A percentile compares a stretch with the other conserved stretches of the same genome.
Conservation (phyloP, 2,329 filamentous ascomycete genomes). For the Xylariaceae sp. region DNA sequence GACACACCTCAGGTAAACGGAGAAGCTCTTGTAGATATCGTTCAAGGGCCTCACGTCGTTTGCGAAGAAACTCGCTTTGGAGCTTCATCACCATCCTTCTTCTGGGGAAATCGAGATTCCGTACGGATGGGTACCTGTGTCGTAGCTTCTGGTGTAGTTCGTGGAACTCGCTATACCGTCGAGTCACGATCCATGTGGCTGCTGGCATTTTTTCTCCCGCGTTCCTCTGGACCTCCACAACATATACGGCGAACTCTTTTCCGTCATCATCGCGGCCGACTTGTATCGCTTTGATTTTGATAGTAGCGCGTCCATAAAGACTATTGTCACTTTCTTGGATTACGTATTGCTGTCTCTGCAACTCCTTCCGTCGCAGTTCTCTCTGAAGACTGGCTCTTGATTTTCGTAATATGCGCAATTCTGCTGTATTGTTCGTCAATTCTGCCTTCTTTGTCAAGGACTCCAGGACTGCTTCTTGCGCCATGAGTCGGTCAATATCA, state of each 20-base stretch:
- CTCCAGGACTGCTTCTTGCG: constrained; percentile 87
- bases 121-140: constrained; percentile 77
- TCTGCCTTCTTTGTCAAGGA: constrained; percentile 91
- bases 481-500: constrained; percentile 81
- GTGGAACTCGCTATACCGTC: constrained; percentile 94
- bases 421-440: constrained; percentile 91
- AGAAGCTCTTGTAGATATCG: constrained; percentile 78
- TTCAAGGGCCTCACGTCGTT: constrained; percentile 77
- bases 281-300: constrained; percentile 88
- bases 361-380: constrained; percentile 87
- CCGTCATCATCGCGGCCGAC: constrained; percentile 89
- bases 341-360: constrained; percentile 94
- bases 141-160: constrained; percentile 88
- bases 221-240: constrained; percentile 84
- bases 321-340: constrained; percentile 98
- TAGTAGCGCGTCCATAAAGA: constrained; percentile 82
- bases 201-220: constrained; percentile 94
- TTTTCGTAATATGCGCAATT: constrained; percentile 85
- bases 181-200: constrained; percentile 89
- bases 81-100: constrained; percentile 93
- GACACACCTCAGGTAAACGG: constrained; percentile 85
- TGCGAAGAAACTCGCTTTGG: constrained; percentile 91
- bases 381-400: constrained; percentile 89
- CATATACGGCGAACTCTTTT: constrained; percentile 87
- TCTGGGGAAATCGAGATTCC: constrained; percentile 85